phyloP scores from a whole-genome alignment of 139 green algal genomes.

The Spirogloea muscicola region DNA sequence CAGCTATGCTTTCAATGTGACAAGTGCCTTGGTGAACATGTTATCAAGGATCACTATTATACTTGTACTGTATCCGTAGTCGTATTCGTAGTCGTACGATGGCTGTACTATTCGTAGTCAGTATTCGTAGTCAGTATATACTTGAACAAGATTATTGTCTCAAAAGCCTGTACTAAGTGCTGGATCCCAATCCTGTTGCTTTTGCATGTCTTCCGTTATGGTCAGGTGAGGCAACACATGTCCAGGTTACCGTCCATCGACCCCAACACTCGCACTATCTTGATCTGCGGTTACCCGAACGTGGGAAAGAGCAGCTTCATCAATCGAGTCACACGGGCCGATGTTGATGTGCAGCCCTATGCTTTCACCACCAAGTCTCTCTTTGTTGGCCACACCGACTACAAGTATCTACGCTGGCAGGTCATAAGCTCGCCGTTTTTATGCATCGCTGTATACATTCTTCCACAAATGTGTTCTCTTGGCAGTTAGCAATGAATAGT shows the following conservation, averaged over 20 bases:
- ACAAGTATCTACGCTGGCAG: slow-evolving; percentile 96
- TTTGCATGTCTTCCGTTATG: slow-evolving; percentile 11
- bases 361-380: slow-evolving; percentile 95
- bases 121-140: too few species aligned
- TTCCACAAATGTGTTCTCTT: background rate
- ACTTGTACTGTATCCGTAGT: too few species aligned
- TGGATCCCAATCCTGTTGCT: too few species aligned
- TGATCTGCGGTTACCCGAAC: slow-evolving; percentile 98
- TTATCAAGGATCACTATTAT: too few species aligned
- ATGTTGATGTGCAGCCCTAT: slow-evolving; percentile 98
- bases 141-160: too few species aligned
- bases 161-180: too few species aligned
- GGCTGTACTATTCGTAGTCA: too few species aligned
- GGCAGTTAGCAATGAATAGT: background rate
- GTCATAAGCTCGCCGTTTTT: slow-evolving; percentile 3
- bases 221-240: slow-evolving; percentile 99
- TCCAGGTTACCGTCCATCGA: slow-evolving; percentile 93
- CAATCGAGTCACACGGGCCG: slow-evolving; percentile 93
- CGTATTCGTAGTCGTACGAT: too few species aligned
- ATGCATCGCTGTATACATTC: background rate
- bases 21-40: too few species aligned
- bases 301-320: slow-evolving; percentile 97
- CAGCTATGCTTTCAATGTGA: too few species aligned
- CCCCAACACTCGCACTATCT: slow-evolving; percentile 91
- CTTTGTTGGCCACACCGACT: slow-evolving; percentile 97